Conservation (phyloP, 2,329 filamentous ascomycete genomes). For the Trichophyton schoenleinii region DNA sequence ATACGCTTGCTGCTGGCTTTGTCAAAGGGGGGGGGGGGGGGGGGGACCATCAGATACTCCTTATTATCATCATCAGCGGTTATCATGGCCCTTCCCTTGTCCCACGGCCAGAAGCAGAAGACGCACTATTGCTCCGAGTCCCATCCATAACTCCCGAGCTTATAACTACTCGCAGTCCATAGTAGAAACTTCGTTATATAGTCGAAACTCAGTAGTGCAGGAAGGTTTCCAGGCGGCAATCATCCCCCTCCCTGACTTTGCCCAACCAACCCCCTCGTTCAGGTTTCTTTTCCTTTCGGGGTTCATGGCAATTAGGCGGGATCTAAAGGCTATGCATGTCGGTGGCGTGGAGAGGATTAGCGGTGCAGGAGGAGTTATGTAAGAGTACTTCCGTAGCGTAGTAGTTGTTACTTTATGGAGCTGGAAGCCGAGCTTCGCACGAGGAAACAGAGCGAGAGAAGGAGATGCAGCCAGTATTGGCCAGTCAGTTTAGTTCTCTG, state of each 20-base stretch:
- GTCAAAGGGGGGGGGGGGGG: too few species aligned
- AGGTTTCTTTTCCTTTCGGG: background rate
- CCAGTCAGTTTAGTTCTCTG: too few species aligned
- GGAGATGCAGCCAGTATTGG: background rate
- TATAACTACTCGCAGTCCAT: background rate
- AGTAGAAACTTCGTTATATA: background rate
- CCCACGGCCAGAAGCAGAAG: background rate
- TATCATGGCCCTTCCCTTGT: background rate
- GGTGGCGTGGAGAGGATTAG: slow-evolving; percentile 1
- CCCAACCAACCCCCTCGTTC: background rate
- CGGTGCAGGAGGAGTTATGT: background rate
- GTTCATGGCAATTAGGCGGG: background rate
- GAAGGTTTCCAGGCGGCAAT: background rate
- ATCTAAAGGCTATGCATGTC: slow-evolving; percentile 2
- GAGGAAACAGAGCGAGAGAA: background rate
- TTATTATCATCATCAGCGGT: background rate
- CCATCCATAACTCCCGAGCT: background rate
- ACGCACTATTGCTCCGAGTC: background rate
- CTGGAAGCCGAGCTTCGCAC: background rate
- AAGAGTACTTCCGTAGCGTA: too few species aligned
- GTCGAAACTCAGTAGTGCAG: background rate
- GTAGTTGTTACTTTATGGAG: background rate
- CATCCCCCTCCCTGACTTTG: background rate
- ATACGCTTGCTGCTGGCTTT: background rate
- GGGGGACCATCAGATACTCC: background rate